phyloP scores from a whole-genome alignment of 164 flowering plant species.

The Magnolia officinalis region DNA sequence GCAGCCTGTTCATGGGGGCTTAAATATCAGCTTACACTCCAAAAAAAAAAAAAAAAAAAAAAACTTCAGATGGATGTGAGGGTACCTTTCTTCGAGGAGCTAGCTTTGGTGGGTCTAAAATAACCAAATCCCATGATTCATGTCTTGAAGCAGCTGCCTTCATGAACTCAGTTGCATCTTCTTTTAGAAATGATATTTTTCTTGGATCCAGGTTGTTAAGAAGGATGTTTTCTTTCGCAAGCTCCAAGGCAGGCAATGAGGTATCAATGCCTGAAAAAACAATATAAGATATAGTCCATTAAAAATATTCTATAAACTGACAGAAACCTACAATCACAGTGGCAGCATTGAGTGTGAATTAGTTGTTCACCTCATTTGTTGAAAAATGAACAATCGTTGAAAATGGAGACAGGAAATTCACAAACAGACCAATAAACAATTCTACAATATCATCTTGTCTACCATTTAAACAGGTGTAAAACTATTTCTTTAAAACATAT shows the following conservation, averaged over 20 bases:
- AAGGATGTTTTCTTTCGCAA: constrained; percentile 74
- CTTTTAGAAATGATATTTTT: constrained; percentile 57
- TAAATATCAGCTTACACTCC: background rate
- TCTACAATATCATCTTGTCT: too few species aligned
- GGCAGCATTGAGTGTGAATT: constrained; percentile 1
- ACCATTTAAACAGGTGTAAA: too few species aligned
- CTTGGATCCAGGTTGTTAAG: constrained; percentile 66
- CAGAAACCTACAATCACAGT: background rate
- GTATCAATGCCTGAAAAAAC: constrained; percentile 66
- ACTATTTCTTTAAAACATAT: background rate
- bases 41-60: background rate
- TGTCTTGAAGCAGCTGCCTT: constrained; percentile 54
- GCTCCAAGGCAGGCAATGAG: constrained; percentile 77
- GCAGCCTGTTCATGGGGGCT: too few species aligned
- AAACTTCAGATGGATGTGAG: background rate
- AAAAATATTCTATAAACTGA: constrained; percentile 1
- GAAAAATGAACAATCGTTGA: too few species aligned
- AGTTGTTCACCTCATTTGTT: too few species aligned
- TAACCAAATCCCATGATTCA: constrained; percentile 85
- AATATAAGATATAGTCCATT: background rate
- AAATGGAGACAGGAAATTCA: too few species aligned
- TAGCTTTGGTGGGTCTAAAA: constrained; percentile 91
- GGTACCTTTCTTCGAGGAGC: constrained; percentile 85
- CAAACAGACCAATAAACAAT: too few species aligned
- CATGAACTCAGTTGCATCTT: constrained; percentile 78